Conservation (phyloP, 2,329 filamentous ascomycete genomes). For the Fusarium duplospermum region DNA sequence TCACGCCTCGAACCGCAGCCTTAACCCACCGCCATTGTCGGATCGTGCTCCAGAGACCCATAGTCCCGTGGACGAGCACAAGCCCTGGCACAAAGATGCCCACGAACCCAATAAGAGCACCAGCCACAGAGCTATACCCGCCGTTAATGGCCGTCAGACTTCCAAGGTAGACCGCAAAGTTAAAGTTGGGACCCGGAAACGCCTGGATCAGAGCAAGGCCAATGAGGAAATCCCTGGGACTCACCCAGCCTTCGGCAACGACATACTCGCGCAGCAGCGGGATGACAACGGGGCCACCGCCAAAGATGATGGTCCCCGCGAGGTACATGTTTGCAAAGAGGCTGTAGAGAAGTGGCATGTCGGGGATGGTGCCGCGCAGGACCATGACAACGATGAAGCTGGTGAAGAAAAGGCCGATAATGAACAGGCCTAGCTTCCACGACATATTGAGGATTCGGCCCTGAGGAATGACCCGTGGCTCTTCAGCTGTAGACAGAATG, state of each 20-base stretch:
- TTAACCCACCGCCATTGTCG: slow-evolving; percentile 59
- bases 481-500: slow-evolving; percentile 45
- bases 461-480: slow-evolving; percentile 47
- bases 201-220: slow-evolving; percentile 78
- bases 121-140: slow-evolving; percentile 53
- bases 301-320: slow-evolving; percentile 76
- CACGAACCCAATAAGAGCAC: slow-evolving; percentile 63
- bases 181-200: slow-evolving; percentile 65
- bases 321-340: slow-evolving; percentile 81
- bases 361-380: slow-evolving; percentile 54
- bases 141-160: slow-evolving; percentile 57
- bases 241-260: slow-evolving; percentile 77
- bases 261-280: slow-evolving; percentile 71
- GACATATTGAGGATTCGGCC: slow-evolving; percentile 54
- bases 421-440: slow-evolving; percentile 56
- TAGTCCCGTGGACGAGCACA: slow-evolving; percentile 60
- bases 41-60: slow-evolving; percentile 67
- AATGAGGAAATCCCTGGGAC: slow-evolving; percentile 76
- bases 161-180: slow-evolving; percentile 70
- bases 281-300: slow-evolving; percentile 74
- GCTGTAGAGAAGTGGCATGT: slow-evolving; percentile 61
- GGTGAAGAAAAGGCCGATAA: slow-evolving; percentile 62
- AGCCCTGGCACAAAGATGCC: slow-evolving; percentile 66
- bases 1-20: slow-evolving; percentile 65
- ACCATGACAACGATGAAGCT: slow-evolving; percentile 69